Base-by-base conservation (phyloP, 2,329 filamentous ascomycete species). In the Cryphonectria parasitica region DNA sequence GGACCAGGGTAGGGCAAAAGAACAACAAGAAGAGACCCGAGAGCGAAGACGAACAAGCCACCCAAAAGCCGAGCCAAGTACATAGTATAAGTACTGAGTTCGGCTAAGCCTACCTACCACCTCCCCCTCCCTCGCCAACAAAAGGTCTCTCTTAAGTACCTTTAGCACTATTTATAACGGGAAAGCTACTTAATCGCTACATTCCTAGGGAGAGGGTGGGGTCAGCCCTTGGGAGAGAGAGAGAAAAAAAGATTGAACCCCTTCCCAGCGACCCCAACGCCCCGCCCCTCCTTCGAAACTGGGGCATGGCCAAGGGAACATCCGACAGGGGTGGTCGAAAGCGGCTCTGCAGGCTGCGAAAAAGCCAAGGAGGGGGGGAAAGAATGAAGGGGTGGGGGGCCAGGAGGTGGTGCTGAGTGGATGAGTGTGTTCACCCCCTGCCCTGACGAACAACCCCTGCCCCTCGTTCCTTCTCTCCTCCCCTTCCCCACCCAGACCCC, bases 261-360 rank as follows among this genome's bases (percentile, higher is more conserved):
- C 58, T 36, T 61, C 58, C 58, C 58, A 61, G 17, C 58, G 28
- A 61, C 34, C 58, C 58, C 58, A n/a, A 39, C 34, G 19, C 34
- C 58, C 58, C 34, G 19, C 34, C 58, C 58, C 34, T 36, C 31
- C 58, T n/a, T 61, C 31, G 58, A 61, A n/a, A 61, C 31, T 39
- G 34, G 58, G 58, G 28, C 54, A 8, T 17, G 19, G 22, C 22
- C 34, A 22, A 22, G 22, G 17, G 31, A 36, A 10, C 11, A 61
- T 39, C 54, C 34, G 34, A 39, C 58, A 61, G 58, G 58, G 58
- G 58, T 61, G 4, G 34, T 39, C 58, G 19, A 8, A 61, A 34
- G 58, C 58, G 58, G 58, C 58, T 61, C 58, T 61, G 58, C 58
- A 61, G 22, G 58, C 34, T 61, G 34, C 34, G 34, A 61, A n/a